These are phyloP conservation scores for Lentinula aciculospora DNA, from an alignment of 768 basidiomycete species.

Conservation along the genomic window DNA sequence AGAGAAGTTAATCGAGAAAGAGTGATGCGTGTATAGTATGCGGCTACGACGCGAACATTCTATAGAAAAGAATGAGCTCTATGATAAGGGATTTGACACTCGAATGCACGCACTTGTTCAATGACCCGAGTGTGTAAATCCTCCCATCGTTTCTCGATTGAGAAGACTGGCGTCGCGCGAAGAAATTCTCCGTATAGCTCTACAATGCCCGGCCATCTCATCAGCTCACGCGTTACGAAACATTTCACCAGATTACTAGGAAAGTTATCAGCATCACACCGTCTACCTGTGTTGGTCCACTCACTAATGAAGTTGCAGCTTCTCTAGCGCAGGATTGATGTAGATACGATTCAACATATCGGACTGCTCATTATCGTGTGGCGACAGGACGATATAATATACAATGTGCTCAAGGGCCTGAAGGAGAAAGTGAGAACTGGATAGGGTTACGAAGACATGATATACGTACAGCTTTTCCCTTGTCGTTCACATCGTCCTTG, in stretches of 20 bases:
- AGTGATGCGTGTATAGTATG: conserved; percentile 94
- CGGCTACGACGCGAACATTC: conserved; percentile 93
- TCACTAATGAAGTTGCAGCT: conserved; percentile 84
- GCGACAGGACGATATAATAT: conserved; percentile 89
- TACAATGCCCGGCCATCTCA: conserved; percentile 96
- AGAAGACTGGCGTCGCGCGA: conserved; percentile 77
- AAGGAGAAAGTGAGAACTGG: neutral
- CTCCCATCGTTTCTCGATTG: conserved; percentile 79
- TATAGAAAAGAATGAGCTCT: conserved; percentile 23
- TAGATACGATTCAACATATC: conserved; percentile 92
- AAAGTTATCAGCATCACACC: conserved; percentile 11
- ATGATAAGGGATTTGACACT: neutral
- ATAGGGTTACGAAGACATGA: neutral
- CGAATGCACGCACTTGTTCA: conserved; percentile 71
- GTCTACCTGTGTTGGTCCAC: conserved; percentile 11
- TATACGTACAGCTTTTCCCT: conserved; percentile 57
- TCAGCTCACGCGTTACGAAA: conserved; percentile 87
- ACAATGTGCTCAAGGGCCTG: conserved; percentile 94
- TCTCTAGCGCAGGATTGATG: conserved; percentile 70
- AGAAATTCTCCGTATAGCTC: conserved; percentile 81
- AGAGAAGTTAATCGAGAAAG: conserved; percentile 76
- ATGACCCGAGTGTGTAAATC: conserved; percentile 93
- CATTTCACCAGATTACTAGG: conserved; percentile 90
- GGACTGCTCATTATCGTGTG: conserved; percentile 95
- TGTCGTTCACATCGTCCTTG: conserved; percentile 71